Percentiles rank a stretch among this genome's conserved stretches.
These are phyloP conservation scores for Hypoxylon sp. DNA, from an alignment of 2,329 filamentous ascomycete genomes.

Conservation along the genomic window DNA sequence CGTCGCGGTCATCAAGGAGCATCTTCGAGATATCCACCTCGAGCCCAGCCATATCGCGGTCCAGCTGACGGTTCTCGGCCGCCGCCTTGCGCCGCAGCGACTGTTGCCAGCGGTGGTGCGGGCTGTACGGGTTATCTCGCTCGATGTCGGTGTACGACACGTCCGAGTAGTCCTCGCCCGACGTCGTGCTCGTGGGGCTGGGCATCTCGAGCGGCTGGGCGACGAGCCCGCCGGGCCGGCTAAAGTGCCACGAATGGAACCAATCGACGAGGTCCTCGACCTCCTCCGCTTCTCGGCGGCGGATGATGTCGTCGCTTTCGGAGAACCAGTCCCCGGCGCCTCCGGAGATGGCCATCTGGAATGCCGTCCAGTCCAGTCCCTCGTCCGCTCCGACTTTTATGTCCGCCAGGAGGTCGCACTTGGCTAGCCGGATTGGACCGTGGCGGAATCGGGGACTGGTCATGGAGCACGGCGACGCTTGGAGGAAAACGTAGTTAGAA, in stretches of 20 bases:
- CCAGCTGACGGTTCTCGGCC: conserved; percentile 29
- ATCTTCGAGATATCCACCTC: conserved; percentile 38
- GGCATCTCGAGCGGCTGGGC: conserved; percentile 52
- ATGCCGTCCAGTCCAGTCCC: conserved; percentile 74
- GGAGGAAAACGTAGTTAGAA: conserved; percentile 65
- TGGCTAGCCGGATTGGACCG: conserved; percentile 68
- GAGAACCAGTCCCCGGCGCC: conserved; percentile 67
- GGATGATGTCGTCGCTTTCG: conserved; percentile 61
- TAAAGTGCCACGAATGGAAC: conserved; percentile 67
- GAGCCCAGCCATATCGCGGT: conserved; percentile 38
- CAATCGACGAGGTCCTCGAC: conserved; percentile 65
- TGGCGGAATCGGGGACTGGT: conserved; percentile 67
- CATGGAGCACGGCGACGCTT: conserved; percentile 65
- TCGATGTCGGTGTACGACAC: conserved; percentile 51
- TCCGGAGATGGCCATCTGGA: conserved; percentile 75
- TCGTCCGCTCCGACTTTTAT: conserved; percentile 63
- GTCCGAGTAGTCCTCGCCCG: conserved; percentile 51
- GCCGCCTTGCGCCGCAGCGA: conserved; percentile 33
- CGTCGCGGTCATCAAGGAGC: conserved; percentile 32
- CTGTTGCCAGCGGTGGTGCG: conserved; percentile 49
- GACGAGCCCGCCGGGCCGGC: conserved; percentile 60
- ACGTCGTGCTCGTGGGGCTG: conserved; percentile 52
- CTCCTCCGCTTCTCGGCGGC: conserved; percentile 62
- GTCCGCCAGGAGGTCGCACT: conserved; percentile 59
- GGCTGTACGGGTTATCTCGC: conserved; percentile 50